Evolutionary conservation across 1,284 basidiomycete genomes (phyloP).

Genomic region (Taiwanofungus camphoratus): DNA sequence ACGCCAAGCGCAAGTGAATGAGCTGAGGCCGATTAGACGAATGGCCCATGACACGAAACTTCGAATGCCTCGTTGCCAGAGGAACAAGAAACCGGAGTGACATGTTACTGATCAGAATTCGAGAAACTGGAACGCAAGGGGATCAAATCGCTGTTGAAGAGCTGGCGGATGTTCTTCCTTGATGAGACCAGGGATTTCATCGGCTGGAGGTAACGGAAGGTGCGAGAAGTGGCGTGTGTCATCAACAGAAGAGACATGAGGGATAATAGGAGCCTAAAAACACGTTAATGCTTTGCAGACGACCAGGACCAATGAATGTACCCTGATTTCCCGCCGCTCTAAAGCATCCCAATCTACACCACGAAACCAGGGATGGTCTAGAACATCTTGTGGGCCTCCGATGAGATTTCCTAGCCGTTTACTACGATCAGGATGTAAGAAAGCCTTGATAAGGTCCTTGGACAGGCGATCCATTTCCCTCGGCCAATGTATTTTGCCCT

Average conservation of each 20-base stretch:
- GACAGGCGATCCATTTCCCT: constrained; percentile 80
- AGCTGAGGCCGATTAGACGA: neutral
- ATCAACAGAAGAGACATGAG: constrained; percentile 68
- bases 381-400: constrained; percentile 85
- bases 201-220: constrained; percentile 64
- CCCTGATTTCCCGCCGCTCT: constrained; percentile 74
- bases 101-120: constrained; percentile 48
- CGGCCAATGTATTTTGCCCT: constrained; percentile 91
- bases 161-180: constrained; percentile 51
- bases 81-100: neutral
- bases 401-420: constrained; percentile 94
- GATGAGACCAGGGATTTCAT: constrained; percentile 73
- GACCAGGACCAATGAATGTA: constrained; percentile 28
- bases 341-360: constrained; percentile 87
- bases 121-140: constrained; percentile 61
- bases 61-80: constrained; percentile 15
- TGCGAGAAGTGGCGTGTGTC: constrained; percentile 80
- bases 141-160: constrained; percentile 58
- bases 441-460: constrained; percentile 74
- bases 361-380: constrained; percentile 94
- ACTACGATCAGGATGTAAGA: constrained; percentile 90
- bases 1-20: constrained; percentile 11
- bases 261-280: constrained; percentile 73
- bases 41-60: constrained; percentile 2
- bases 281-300: constrained; percentile 4